Evolutionary conservation across 2,329 filamentous ascomycete genomes (phyloP).

Genomic region (Pseudogymnoascus sp.): DNA sequence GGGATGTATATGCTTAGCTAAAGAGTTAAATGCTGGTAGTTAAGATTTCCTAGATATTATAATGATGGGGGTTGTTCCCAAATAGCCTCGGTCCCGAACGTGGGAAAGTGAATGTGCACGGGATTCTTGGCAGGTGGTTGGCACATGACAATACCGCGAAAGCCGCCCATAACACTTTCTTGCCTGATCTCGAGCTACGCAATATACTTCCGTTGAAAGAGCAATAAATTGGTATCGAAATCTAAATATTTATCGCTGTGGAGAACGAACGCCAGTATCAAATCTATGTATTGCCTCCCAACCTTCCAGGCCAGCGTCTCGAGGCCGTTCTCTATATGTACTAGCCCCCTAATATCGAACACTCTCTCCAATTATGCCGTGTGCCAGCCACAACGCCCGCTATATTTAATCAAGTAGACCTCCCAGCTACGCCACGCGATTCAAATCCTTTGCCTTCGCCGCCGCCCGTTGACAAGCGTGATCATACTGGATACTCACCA

Average conservation of each 20-base stretch:
- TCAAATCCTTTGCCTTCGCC: neutral
- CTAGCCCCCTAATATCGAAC: neutral
- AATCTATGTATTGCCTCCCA: neutral
- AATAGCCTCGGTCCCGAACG: slow-evolving; percentile 1
- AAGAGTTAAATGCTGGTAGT: neutral
- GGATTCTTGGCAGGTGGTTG: neutral
- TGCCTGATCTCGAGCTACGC: neutral
- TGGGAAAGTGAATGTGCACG: neutral
- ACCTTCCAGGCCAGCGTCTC: neutral
- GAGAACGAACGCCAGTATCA: neutral
- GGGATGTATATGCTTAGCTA: neutral
- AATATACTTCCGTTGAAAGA: neutral
- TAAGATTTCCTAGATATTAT: neutral
- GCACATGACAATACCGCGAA: neutral
- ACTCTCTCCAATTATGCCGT: neutral
- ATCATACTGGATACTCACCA: slow-evolving; percentile 51
- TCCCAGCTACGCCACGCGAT: neutral
- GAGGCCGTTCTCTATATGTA: neutral
- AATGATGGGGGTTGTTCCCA: neutral
- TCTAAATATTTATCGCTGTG: neutral
- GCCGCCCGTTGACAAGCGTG: neutral
- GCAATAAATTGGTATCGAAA: neutral
- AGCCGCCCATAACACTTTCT: neutral
- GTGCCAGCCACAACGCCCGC: neutral
- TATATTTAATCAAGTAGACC: neutral